Evolutionary conservation across 768 basidiomycete species (phyloP), one percentile per base, ranked within the genome.

Genomic region (Tylopilus sp.): DNA sequence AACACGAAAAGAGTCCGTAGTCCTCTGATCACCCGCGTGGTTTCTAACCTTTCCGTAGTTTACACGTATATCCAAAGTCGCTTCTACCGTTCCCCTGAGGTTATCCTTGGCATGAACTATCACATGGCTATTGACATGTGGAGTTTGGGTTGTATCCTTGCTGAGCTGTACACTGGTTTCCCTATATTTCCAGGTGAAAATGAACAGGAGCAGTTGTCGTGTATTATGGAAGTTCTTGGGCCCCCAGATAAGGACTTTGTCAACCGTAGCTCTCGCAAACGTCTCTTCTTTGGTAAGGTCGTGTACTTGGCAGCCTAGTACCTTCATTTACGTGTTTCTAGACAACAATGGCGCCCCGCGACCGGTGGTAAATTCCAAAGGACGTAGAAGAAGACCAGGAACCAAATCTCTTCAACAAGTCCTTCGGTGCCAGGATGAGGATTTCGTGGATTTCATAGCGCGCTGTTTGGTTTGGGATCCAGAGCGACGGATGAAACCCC

Each of bases 71-170:
- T 99, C 59, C 97, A 98, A 71, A 96, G 93, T 74, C 91, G 97
- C 37, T 99, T 99, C 77, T 99, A 99, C 74, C 92, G 97, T n/a
- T 97, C 94, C 19, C 97, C 97, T 4, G 97, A 99, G 73, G 96
- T 99, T 61, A 99, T 99, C 51, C 82, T 99, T 34, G 97, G 97
- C 48, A 92, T 96, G 89, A 97, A 94, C 69, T 99, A 99, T 70
- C 92, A 96, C 67, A 98, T 97, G 93, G 94, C 91, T 30, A 96
- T 95, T 57, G 93, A 98, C 68, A 99, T 99, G 95, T 99, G 97
- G 97, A 96, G 93, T 76, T 72, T 99, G 60, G 97, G 97, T 33
- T 99, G 97, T 65, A 99, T 99, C 57, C 76, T 99, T 48, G 97
- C 97, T 16, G 97, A 99, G 71, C 75, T 99, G 38, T 96, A 89